A percentile compares a stretch with the other conserved stretches of the same genome.
Evolutionary conservation across 257 asterid genomes (phyloP).

Genomic region (Penstemon newberryi): DNA sequence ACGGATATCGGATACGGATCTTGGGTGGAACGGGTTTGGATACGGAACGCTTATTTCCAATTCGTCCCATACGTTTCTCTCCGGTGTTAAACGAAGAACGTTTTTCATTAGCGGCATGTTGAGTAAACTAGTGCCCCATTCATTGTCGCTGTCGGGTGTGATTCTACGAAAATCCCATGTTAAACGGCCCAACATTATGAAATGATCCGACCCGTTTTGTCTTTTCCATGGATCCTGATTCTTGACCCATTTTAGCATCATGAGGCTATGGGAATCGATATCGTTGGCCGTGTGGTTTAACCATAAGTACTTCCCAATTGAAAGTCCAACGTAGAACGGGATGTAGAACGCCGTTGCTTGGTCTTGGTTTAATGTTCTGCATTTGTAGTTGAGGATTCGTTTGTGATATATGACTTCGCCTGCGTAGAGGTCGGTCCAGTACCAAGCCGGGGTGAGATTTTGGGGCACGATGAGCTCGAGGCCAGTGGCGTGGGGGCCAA

Average conservation of each 20-base stretch:
- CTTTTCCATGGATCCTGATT: constrained; percentile 33
- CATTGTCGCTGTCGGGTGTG: constrained; percentile 43
- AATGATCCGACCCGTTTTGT: constrained; percentile 59
- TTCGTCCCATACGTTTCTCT: constrained; percentile 26
- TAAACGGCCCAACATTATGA: constrained; percentile 50
- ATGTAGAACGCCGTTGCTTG: constrained; percentile 62
- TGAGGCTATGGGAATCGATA: constrained; percentile 41
- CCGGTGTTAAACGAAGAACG: constrained; percentile 39
- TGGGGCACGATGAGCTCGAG: constrained; percentile 44
- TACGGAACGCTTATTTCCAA: constrained; percentile 41
- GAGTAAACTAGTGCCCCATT: constrained; percentile 59
- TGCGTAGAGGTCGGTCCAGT: constrained; percentile 54
- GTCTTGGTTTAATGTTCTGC: constrained; percentile 47
- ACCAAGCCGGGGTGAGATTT: constrained; percentile 50
- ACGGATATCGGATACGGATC: constrained; percentile 28
- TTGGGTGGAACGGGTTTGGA: constrained; percentile 43
- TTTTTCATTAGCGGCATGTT: constrained; percentile 56
- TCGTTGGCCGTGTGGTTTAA: constrained; percentile 46
- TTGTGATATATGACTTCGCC: constrained; percentile 54
- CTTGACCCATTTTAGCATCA: constrained; percentile 52
- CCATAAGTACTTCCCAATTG: constrained; percentile 59
- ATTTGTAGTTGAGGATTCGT: constrained; percentile 42
- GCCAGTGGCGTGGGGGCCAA: constrained; percentile 52
- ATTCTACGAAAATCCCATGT: constrained; percentile 69
- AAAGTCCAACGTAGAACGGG: constrained; percentile 71